These are phyloP conservation scores for Pichia sp. DNA, from an alignment of 1,139 yeast genomes.

Conservation along the genomic window DNA sequence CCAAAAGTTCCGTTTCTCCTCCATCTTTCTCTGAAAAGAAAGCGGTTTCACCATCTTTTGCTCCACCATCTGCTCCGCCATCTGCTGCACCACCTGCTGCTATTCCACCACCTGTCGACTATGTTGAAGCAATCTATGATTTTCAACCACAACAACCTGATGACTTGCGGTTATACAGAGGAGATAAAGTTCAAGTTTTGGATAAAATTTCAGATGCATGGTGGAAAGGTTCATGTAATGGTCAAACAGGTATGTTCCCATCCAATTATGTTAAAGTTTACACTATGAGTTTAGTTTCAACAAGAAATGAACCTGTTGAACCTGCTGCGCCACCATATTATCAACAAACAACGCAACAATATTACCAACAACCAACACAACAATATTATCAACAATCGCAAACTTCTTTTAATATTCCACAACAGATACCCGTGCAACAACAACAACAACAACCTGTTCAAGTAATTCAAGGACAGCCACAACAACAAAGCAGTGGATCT, in stretches of 20 bases:
- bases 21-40: neutral
- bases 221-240: conserved; percentile 73
- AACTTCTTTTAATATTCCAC: conserved; percentile 3
- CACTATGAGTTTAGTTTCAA: neutral
- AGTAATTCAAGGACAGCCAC: conserved; percentile 9
- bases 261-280: conserved; percentile 60
- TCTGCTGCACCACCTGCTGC: conserved; percentile 9
- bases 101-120: conserved; percentile 1
- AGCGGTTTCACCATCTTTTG: neutral
- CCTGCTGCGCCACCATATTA: conserved; percentile 9
- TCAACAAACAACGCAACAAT: conserved; percentile 15
- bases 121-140: conserved; percentile 16
- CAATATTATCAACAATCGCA: conserved; percentile 8
- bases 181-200: conserved; percentile 60
- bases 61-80: too few relatives aligned
- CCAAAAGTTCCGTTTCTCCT: neutral
- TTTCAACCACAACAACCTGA: conserved; percentile 25
- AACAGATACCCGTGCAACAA: conserved; percentile 16
- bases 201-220: conserved; percentile 82
- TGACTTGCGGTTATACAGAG: conserved; percentile 46
- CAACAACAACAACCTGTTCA: conserved; percentile 8
- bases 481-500: conserved; percentile 10
- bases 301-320: neutral
- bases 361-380: conserved; percentile 9
- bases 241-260: conserved; percentile 78